Base-by-base conservation (phyloP, 2,329 filamentous ascomycete species). In the Aspergillus sp. region DNA sequence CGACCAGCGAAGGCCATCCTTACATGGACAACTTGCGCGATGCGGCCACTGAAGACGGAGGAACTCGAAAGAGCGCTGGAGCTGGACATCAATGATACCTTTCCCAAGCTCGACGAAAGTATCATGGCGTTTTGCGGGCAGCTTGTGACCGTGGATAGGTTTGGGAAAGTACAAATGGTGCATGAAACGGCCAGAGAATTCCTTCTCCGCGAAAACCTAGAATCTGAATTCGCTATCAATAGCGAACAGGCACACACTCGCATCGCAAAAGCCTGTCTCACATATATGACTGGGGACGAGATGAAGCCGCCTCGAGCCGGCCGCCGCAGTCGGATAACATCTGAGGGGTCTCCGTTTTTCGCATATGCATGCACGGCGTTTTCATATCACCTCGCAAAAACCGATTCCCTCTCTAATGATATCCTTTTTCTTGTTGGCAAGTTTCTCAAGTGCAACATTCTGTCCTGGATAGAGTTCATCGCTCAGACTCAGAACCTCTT, bases 111-210 rank as follows among this genome's bases (percentile, higher is more conserved):
- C 11, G 41, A 49, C 26, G 35, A 52, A 24, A 45, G 47, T 35
- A 49, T 57, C 17, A 30, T 33, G 8, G 39, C 45, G 11, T 42
- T 57, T 1, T 60, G 56, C 36, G 58, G 59, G 5, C 54, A 64
- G 29, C 45, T 65, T 14, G 54, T 64, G 4, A 34, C 42, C n/a
- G 41, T 64, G 8, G 58, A 63, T 37, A 52, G 47, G 15, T 42
- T 42, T 14, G 43, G 41, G 7, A 49, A 39, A 29, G 47, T 63
- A 2, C 45, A 56, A 22, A 55, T 64, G 45, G 43, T 63, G 14
- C 63, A 66, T 39, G 49, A 57, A 31, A 65, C 61, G 10, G 60
- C 58, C 13, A 48, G 55, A 34, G 22, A 43, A 24, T 47, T 45
- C 27, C 36, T 48, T 20, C 25, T 44, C 13, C 22, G 26, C 12